Conservation (phyloP, 495 filamentous ascomycete genomes). For the Talaromyces wortmannii region DNA sequence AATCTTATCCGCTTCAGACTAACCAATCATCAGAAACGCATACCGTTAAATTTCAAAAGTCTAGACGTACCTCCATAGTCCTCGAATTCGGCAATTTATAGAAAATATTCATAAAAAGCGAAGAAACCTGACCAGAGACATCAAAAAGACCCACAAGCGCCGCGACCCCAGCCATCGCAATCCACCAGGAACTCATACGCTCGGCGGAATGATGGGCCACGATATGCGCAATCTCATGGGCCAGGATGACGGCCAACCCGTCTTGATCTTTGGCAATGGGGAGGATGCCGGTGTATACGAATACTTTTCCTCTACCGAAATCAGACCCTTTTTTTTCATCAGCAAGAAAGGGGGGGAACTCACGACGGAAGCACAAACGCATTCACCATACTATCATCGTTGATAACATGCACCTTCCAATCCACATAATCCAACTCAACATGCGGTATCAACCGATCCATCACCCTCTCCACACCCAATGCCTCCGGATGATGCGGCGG, state of each 20-base stretch:
- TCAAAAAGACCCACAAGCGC: conserved; percentile 43
- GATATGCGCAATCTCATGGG: conserved; percentile 93
- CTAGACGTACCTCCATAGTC: conserved; percentile 58
- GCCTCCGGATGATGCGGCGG: conserved; percentile 43
- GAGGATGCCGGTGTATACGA: conserved; percentile 82
- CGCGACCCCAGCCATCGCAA: conserved; percentile 48
- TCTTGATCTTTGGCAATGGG: conserved; percentile 64
- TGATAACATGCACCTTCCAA: conserved; percentile 86
- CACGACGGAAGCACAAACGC: conserved; percentile 86
- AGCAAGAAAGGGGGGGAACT: neutral
- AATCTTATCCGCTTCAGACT: conserved; percentile 78
- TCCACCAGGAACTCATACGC: conserved; percentile 56
- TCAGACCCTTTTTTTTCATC: neutral
- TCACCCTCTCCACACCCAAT: conserved; percentile 55
- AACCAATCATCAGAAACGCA: neutral
- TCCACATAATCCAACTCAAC: conserved; percentile 52
- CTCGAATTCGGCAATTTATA: conserved; percentile 65
- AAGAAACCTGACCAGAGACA: conserved; percentile 36
- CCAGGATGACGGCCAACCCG: conserved; percentile 76
- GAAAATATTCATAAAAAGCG: conserved; percentile 49
- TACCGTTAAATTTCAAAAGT: no score
- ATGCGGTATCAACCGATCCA: conserved; percentile 64
- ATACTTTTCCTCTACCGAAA: conserved; percentile 67
- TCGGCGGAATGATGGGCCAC: conserved; percentile 77
- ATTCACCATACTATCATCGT: conserved; percentile 57